These are phyloP conservation scores for Ambrosia trifida DNA, from an alignment of 129 eudicot genomes.

Conservation along the genomic window DNA sequence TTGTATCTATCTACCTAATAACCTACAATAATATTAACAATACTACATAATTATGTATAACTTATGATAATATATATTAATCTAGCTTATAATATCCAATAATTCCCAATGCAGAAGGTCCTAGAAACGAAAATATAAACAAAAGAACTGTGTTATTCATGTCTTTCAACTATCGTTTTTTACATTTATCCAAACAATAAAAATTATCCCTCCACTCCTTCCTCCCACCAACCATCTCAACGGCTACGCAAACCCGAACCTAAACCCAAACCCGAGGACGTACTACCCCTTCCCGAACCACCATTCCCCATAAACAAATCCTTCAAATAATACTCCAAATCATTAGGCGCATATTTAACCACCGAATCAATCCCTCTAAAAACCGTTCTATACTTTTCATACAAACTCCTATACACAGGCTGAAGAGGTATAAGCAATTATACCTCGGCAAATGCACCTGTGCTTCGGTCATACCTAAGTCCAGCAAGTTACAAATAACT, in stretches of 20 bases:
- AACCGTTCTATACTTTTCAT: conserved; percentile 38
- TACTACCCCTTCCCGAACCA: conserved; percentile 28
- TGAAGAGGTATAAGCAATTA: too few relatives aligned
- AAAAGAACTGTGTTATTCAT: background rate
- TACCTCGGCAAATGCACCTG: too few relatives aligned
- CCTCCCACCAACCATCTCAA: conserved; percentile 17
- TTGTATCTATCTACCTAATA: too few relatives aligned
- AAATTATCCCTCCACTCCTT: background rate
- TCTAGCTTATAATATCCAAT: too few relatives aligned
- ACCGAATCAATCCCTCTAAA: conserved; percentile 49
- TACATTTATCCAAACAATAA: background rate
- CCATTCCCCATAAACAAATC: conserved; percentile 58
- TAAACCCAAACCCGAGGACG: conserved; percentile 20
- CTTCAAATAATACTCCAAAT: conserved; percentile 68
- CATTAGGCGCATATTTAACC: conserved; percentile 77
- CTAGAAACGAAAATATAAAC: background rate
- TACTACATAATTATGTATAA: too few relatives aligned
- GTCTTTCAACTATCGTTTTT: background rate
- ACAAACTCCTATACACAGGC: conserved; percentile 53
- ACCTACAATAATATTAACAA: too few relatives aligned
- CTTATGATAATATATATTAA: too few relatives aligned
- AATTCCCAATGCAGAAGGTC: too few relatives aligned
- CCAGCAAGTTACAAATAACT: too few relatives aligned
- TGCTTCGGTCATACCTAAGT: too few relatives aligned
- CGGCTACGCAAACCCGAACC: conserved; percentile 26